Percentiles rank a stretch among this genome's conserved stretches.
These are phyloP conservation scores for Cardiospermum halicacabum DNA, from an alignment of 345 rosid species.

Conservation along the genomic window DNA sequence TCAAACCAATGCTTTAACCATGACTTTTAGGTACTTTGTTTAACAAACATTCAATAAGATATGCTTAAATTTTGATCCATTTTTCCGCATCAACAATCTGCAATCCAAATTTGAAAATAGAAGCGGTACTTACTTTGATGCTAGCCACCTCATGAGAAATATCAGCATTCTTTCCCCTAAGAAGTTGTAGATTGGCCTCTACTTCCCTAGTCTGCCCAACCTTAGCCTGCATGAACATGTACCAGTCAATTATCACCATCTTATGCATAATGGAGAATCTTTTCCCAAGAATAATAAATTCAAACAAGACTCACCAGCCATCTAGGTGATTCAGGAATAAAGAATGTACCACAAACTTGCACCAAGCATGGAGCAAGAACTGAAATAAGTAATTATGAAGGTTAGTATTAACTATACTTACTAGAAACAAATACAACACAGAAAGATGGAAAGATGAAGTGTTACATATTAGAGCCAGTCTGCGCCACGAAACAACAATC, in stretches of 20 bases:
- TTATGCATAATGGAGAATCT: not conserved
- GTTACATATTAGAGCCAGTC: constrained; percentile 25
- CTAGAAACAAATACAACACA: not conserved
- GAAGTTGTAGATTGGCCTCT: constrained; percentile 32
- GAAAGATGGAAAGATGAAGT: not conserved
- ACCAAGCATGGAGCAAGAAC: constrained; percentile 41
- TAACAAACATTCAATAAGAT: too few relatives aligned
- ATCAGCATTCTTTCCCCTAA: constrained; percentile 43
- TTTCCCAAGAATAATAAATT: not conserved
- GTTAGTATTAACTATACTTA: not conserved
- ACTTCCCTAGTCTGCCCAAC: constrained; percentile 36
- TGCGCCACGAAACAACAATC: constrained; percentile 25
- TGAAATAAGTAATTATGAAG: constrained; percentile 11
- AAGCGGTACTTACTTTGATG: constrained; percentile 28
- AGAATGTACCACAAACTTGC: constrained; percentile 32
- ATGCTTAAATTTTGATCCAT: too few relatives aligned
- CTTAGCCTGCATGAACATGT: constrained; percentile 24
- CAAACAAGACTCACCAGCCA: constrained; percentile 51
- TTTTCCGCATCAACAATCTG: too few relatives aligned
- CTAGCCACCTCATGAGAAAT: constrained; percentile 44
- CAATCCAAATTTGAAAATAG: too few relatives aligned
- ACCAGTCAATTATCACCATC: not conserved
- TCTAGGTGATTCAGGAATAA: constrained; percentile 59
- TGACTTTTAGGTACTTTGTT: too few relatives aligned
- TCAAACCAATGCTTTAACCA: too few relatives aligned